Conservation (phyloP, 2,329 filamentous ascomycete species). For the Escovopsis sp. region DNA sequence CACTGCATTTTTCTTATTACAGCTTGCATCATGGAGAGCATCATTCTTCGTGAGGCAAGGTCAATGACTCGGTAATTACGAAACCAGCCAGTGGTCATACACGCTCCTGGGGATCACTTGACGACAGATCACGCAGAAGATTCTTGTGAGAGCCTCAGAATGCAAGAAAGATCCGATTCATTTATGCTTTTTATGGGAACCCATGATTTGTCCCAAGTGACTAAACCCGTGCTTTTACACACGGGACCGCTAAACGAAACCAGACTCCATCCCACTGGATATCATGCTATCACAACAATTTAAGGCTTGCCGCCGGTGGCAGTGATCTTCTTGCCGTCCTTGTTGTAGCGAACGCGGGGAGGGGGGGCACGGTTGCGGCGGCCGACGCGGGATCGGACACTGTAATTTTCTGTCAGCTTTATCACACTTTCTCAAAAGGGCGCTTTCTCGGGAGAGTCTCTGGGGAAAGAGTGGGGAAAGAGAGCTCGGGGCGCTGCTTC, state of each 20-base stretch:
- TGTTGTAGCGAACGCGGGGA: constrained; percentile 97
- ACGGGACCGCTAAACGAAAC: constrained; percentile 21
- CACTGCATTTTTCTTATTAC: too few relatives aligned
- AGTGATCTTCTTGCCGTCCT: constrained; percentile 99
- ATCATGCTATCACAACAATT: constrained; percentile 13
- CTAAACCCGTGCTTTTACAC: constrained; percentile 23
- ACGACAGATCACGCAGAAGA: not conserved
- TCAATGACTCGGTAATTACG: too few relatives aligned
- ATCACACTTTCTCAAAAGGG: constrained; percentile 10
- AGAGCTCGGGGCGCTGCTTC: too few relatives aligned
- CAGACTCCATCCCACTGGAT: constrained; percentile 21
- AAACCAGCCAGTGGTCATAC: too few relatives aligned
- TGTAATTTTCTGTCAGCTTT: constrained; percentile 34
- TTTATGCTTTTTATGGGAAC: constrained; percentile 8
- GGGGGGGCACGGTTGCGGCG: constrained; percentile 98
- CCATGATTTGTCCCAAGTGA: constrained; percentile 18
- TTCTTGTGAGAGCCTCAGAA: not conserved
- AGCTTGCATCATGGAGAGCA: too few relatives aligned
- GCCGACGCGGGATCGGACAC: constrained; percentile 92
- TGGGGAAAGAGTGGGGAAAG: constrained; percentile 5
- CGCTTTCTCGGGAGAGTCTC: constrained; percentile 11
- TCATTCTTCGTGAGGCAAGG: too few relatives aligned
- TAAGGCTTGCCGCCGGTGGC: constrained; percentile 43
- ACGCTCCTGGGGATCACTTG: not conserved
- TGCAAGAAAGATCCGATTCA: constrained; percentile 12